Evolutionary conservation across 768 basidiomycete genomes (phyloP).

Genomic region (Cubamyces lactineus): DNA sequence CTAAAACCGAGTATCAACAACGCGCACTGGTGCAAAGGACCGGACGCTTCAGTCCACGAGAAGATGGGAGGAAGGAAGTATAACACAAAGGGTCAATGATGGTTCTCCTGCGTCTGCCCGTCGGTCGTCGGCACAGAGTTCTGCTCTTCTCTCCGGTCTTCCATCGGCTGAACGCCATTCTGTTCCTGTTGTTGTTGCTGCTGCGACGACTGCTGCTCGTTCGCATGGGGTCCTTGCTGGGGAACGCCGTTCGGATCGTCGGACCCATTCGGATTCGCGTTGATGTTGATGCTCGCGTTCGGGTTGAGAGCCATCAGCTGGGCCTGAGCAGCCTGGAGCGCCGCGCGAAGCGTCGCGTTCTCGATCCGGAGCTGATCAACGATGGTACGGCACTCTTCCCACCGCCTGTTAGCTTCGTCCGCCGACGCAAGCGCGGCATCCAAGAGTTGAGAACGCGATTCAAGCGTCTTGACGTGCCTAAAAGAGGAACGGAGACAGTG

Average conservation of each 20-base stretch:
- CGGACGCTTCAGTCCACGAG: conserved; percentile 1
- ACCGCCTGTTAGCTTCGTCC: conserved; percentile 86
- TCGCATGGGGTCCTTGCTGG: neutral
- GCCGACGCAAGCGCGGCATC: conserved; percentile 86
- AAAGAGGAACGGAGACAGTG: neutral
- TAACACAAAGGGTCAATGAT: conserved; percentile 1
- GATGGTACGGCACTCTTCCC: conserved; percentile 88
- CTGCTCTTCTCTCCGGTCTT: conserved; percentile 12
- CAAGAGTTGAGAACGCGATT: conserved; percentile 81
- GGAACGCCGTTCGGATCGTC: conserved; percentile 13
- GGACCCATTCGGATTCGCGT: neutral
- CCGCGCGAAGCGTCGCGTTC: conserved; percentile 76
- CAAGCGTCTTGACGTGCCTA: conserved; percentile 87
- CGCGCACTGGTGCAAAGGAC: neutral
- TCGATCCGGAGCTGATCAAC: conserved; percentile 88
- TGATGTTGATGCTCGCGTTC: conserved; percentile 14
- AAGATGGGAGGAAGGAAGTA: neutral
- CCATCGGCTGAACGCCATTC: conserved; percentile 1
- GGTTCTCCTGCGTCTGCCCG: conserved; percentile 24
- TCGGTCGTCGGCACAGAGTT: conserved; percentile 3
- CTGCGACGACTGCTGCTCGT: neutral
- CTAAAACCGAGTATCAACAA: conserved; percentile 2
- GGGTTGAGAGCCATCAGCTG: conserved; percentile 26
- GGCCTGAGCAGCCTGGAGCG: conserved; percentile 51
- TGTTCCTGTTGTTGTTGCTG: conserved; percentile 11